Base-by-base conservation (phyloP, 257 asterid genomes). In the Mentha longifolia region DNA sequence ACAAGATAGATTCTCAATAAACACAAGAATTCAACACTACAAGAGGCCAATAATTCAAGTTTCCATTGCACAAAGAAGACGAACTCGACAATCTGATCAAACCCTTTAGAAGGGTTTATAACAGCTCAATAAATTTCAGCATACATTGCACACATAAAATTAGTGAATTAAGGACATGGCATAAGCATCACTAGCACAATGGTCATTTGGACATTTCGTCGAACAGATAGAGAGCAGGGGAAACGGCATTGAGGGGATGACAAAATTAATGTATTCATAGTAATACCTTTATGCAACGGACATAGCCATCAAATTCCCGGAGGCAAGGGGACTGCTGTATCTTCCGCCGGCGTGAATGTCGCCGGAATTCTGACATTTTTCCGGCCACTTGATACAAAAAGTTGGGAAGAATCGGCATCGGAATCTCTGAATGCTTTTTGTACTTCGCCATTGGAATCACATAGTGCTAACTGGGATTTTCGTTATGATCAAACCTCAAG, bases 301-400 rank as follows among this genome's bases (percentile, higher is more conserved):
- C 12, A 30, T 12, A 59, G 56, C 63, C 64, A 47, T 25, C 55
- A 25, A 16, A 41, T 6, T 43, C 22, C 33, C 65, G 10, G 47
- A 3, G 57, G 22, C 25, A 9, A 10, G 10, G 16, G 39, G 15
- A 41, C 46, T 15, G 45, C 59, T n/a, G 47, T 25, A 33, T 20
- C 73, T 9, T 41, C 68, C 68, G 43, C 79, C 69, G 58, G 19
- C 13, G 43, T 2, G 59, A 54, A 30, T 31, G 22, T 19, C 16
- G 71, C 79, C 71, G 65, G 52, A 68, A 30, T 28, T 31, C 15
- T 6, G 56, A 50, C 75, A 61, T 68, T 51, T 68, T 20, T 52
- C 71, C 71, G 45, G 47, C 37, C 52, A 59, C 22, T 51, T 0
- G 50, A 17, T 31, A 5, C 28, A 59, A 75, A 47, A 33, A 22